Evolutionary conservation across 441 rosid species (phyloP).

Genomic region (Bocquillonia castaneifolia): DNA sequence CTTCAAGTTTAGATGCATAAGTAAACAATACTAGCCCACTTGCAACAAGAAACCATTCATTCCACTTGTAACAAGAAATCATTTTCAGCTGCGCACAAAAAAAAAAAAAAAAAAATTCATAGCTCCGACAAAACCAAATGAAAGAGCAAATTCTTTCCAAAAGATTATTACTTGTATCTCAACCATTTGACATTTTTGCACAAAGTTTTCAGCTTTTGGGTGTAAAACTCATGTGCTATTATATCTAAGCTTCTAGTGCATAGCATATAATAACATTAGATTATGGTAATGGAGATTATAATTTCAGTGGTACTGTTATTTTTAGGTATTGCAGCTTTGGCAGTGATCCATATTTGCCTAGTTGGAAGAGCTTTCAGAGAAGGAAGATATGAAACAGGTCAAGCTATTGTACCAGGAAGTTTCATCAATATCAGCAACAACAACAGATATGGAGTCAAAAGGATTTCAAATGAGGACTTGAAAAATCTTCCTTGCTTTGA

Average conservation of each 20-base stretch:
- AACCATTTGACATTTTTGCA: neutral
- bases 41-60: neutral
- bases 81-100: slow-evolving; percentile 1
- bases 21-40: neutral
- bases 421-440: neutral
- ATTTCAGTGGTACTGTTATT: slow-evolving; percentile 30
- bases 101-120: neutral
- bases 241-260: neutral
- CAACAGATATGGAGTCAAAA: slow-evolving; percentile 6
- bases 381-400: slow-evolving; percentile 17
- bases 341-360: slow-evolving; percentile 36
- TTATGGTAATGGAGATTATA: slow-evolving; percentile 31
- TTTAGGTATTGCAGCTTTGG: slow-evolving; percentile 33
- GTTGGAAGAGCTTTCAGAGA: slow-evolving; percentile 36
- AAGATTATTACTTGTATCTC: neutral
- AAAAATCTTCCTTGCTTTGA: slow-evolving; percentile 42
- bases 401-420: slow-evolving; percentile 11
- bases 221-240: neutral
- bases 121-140: too few relatives aligned
- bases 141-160: neutral
- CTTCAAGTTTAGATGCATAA: slow-evolving; percentile 8
- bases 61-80: neutral
- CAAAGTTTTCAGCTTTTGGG: neutral
- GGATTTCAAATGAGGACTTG: slow-evolving; percentile 33
- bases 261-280: too few relatives aligned